Evolutionary conservation across 176 grass and related monocot species (phyloP).

Genomic region (Coix lacrymajobi): DNA sequence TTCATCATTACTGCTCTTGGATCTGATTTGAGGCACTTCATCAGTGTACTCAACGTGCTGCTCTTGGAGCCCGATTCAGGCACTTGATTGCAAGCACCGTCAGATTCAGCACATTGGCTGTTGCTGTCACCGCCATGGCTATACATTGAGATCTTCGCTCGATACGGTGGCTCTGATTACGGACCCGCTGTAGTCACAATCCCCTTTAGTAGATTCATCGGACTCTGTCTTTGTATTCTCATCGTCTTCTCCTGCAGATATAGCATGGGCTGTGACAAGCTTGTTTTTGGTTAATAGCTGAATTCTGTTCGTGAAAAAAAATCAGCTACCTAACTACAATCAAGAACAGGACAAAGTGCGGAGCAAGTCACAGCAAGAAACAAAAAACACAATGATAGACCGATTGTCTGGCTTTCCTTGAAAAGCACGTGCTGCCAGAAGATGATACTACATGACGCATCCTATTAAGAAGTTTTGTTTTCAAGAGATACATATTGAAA

Average conservation of each 20-base stretch:
- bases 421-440: constrained; percentile 36
- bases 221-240: constrained; percentile 7
- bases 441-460: background rate
- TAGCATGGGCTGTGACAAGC: background rate
- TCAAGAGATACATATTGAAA: background rate
- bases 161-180: background rate
- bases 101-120: constrained; percentile 28
- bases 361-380: constrained; percentile 17
- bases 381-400: constrained; percentile 23
- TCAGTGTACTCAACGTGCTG: background rate
- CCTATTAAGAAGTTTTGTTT: background rate
- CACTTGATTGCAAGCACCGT: constrained; percentile 18
- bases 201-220: constrained; percentile 3
- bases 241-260: constrained; percentile 30
- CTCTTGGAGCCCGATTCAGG: constrained; percentile 18
- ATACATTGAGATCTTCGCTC: constrained; percentile 8
- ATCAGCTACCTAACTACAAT: constrained; percentile 20
- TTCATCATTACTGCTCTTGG: background rate
- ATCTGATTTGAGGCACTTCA: constrained; percentile 25
- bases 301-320: background rate
- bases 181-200: background rate
- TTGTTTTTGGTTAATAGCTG: background rate
- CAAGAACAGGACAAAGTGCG: constrained; percentile 30
- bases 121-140: constrained; percentile 8
- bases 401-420: constrained; percentile 21